Evolutionary conservation across 2,329 filamentous ascomycete genomes (phyloP), one percentile per base, ranked within the genome.

Genomic region (Penicillium sp.): DNA sequence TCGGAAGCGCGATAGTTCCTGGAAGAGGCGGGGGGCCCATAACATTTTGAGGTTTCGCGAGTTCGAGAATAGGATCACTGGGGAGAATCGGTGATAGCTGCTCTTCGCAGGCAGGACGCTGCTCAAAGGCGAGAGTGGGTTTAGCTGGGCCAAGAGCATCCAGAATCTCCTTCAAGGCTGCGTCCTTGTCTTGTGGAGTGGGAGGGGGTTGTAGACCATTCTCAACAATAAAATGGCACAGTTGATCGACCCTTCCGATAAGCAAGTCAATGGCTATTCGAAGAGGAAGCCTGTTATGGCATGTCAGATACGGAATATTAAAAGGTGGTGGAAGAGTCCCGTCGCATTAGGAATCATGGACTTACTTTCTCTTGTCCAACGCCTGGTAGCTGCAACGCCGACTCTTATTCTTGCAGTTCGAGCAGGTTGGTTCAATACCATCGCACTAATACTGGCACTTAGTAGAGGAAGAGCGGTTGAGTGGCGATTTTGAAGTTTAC

Each of bases 301-400:
- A 12, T 6, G 26, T 47, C 34, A 37, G 24, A 18, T 27, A 13
- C 20, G 33, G 13, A 26, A 44, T 44, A 6, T 44, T 9, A 4
- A 18, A 17, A 13, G 7, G 10, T 23, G 34, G 8, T 13, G 34
- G 17, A 17, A 17, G 12, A 17, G 4, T n/a, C 9, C 10, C 3
- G 34, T 37, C 17, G 34, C 12, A 23, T 8, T n/a, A 4, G 17
- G 7, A 39, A 15, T 5, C 2, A 10, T 27, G 15, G 10, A 20
- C 57, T n/a, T 54, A 64, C 67, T 65, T 66, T 39, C 68, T 57
- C 39, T 62, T 67, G 48, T 70, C 68, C 36, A 67, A 59, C 4
- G 58, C 37, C 29, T 65, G 58, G 34, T 69, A 70, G 4, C 47
- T 50, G 40, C 67, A 53, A 30, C 45, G 30, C 4, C 43, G 43